Conservation (phyloP, 495 filamentous ascomycete genomes). For the Penicillium chermesinum region DNA sequence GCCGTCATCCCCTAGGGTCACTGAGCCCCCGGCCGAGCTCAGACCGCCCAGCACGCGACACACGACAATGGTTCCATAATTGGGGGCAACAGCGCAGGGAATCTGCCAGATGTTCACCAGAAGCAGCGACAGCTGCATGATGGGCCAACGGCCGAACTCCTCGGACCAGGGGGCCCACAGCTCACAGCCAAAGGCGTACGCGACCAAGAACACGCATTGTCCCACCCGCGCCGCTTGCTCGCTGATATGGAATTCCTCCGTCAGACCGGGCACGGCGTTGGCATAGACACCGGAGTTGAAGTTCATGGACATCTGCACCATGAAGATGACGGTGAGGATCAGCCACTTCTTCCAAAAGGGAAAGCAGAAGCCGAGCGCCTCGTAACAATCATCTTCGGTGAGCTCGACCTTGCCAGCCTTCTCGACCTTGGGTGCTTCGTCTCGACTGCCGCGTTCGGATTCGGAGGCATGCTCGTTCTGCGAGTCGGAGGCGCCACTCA, state of each 20-base stretch:
- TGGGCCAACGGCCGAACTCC: conserved; percentile 68
- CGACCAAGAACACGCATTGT: conserved; percentile 65
- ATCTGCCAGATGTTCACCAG: conserved; percentile 74
- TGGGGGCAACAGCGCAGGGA: conserved; percentile 64
- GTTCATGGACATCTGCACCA: conserved; percentile 80
- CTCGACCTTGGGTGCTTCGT: conserved; percentile 9
- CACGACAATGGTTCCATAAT: conserved; percentile 61
- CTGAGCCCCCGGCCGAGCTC: conserved; percentile 70
- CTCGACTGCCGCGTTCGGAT: conserved; percentile 8
- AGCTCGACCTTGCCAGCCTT: conserved; percentile 50
- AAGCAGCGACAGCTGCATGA: conserved; percentile 64
- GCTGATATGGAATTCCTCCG: conserved; percentile 58
- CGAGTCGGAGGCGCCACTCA: conserved; percentile 8
- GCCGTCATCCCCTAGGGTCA: conserved; percentile 80
- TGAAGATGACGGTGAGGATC: conserved; percentile 68
- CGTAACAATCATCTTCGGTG: conserved; percentile 56
- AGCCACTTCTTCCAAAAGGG: conserved; percentile 68
- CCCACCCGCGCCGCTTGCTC: conserved; percentile 60
- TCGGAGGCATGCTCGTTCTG: conserved; percentile 19
- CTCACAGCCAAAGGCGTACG: conserved; percentile 76
- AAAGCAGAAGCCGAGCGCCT: conserved; percentile 60
- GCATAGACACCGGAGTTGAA: conserved; percentile 74
- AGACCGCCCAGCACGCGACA: conserved; percentile 65
- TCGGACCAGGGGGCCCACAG: conserved; percentile 81
- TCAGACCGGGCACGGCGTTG: conserved; percentile 57